Base-by-base conservation (phyloP, 768 basidiomycete genomes). In the Nidularia sp. region DNA sequence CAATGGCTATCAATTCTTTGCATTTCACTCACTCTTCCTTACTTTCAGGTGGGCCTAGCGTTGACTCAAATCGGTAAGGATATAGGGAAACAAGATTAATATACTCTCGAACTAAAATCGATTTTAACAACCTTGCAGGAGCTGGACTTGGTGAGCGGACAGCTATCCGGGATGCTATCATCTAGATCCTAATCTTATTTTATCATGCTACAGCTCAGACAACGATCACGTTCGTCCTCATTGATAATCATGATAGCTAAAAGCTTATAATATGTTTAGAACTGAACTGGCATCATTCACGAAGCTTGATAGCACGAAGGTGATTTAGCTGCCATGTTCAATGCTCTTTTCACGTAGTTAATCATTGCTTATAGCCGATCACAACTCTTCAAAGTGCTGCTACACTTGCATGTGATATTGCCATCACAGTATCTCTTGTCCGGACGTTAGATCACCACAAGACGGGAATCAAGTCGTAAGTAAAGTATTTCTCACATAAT, bases 351-450 rank as follows among this genome's bases (percentile, higher is more conserved):
- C 31, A 1, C 36, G 25, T 25, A 25, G 25, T 25, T 47, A 18
- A 53, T 15, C 34, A 34, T 9, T 34, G 35, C 47, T 47, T 12
- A 15, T 41, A 60, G 60, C 50, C 44, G 39, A 56, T 53, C 10
- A 56, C 53, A 9, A 55, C 60, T 7, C 51, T 59, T 34, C 53
- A 57, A 18, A 54, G 53, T 35, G 56, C 50, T 6, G 35, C 55
- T 29, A 39, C 55, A 2, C 48, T 57, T 7, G 13, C 39, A n/a
- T 62, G 60, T 44, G 58, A 62, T 47, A 47, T 60, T 15, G 45
- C 54, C 3, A 62, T 60, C 34, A 59, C 60, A 2, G 12, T 43
- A 8, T 51, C 51, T 7, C 51, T 62, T 4, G 53, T 55, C 4
- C 41, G 46, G 29, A 56, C 50, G 2, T 34, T 62, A 22, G 49